A percentile compares a stretch with the other conserved stretches of the same genome.
phyloP scores from a whole-genome alignment of 805 yeast species.

The Candida argentea region DNA sequence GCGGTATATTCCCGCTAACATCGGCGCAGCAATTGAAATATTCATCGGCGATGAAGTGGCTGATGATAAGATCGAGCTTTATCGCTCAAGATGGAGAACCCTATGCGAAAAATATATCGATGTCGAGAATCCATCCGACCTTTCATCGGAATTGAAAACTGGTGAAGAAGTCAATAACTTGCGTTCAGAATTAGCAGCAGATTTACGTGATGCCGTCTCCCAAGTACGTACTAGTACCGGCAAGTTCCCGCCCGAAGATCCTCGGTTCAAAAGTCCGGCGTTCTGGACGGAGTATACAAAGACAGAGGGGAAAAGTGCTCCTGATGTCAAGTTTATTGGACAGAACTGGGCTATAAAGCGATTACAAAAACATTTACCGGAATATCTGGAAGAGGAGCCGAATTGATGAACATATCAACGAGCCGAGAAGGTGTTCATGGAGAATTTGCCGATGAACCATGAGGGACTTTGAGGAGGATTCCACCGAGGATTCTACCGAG shows the following conservation, averaged over 20 bases:
- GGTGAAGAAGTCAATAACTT: constrained; percentile 59
- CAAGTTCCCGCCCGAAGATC: constrained; percentile 51
- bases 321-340: constrained; percentile 64
- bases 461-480: no score
- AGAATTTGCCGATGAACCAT: no score
- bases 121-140: constrained; percentile 41
- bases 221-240: constrained; percentile 32
- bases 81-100: constrained; percentile 60
- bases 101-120: constrained; percentile 48
- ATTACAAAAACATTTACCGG: constrained; percentile 41
- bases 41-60: constrained; percentile 64
- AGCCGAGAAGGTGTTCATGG: no score
- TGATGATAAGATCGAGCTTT: constrained; percentile 46
- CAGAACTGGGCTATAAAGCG: constrained; percentile 75
- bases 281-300: constrained; percentile 69
- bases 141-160: constrained; percentile 48
- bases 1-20: constrained; percentile 49
- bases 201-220: constrained; percentile 53
- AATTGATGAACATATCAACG: no score
- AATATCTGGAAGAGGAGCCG: constrained; percentile 1
- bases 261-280: constrained; percentile 51
- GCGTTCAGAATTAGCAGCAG: constrained; percentile 61
- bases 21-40: constrained; percentile 59
- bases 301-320: constrained; percentile 58
- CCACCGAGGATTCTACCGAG: no score